Conservation (phyloP, 169 alveolate genomes). For the Cryptosporidium sp. region DNA sequence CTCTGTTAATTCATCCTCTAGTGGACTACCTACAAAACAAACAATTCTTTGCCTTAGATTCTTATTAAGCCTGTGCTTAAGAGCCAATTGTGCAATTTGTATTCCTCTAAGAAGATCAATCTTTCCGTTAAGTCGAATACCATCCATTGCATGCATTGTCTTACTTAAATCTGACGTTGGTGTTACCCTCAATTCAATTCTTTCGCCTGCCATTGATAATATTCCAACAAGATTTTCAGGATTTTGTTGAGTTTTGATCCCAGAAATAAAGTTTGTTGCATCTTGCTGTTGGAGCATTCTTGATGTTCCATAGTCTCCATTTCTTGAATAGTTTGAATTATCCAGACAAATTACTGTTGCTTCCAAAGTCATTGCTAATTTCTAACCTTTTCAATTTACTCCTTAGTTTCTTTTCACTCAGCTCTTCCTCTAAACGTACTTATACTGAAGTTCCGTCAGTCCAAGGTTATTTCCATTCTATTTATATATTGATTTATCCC, state of each 20-base stretch:
- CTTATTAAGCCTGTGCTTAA: slow-evolving; percentile 96
- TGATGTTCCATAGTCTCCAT: slow-evolving; percentile 94
- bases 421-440: not conserved
- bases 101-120: slow-evolving; percentile 91
- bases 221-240: slow-evolving; percentile 95
- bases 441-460: not conserved
- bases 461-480: not conserved
- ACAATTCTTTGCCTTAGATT: slow-evolving; percentile 93
- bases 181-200: slow-evolving; percentile 91
- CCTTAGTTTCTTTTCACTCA: not conserved
- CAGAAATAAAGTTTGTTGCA: slow-evolving; percentile 88
- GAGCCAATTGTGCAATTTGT: slow-evolving; percentile 94
- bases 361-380: slow-evolving; percentile 92
- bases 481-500: not conserved
- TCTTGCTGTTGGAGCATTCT: slow-evolving; percentile 91
- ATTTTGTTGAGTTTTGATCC: slow-evolving; percentile 88
- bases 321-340: slow-evolving; percentile 96
- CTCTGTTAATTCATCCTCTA: slow-evolving; percentile 78
- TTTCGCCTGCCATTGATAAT: slow-evolving; percentile 94
- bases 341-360: slow-evolving; percentile 95
- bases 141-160: slow-evolving; percentile 85
- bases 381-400: not conserved
- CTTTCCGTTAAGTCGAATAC: slow-evolving; percentile 88
- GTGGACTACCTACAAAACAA: slow-evolving; percentile 96
- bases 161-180: slow-evolving; percentile 93